Base-by-base conservation (phyloP, 495 filamentous ascomycete species). In the Amphirosellinia nigrospora region DNA sequence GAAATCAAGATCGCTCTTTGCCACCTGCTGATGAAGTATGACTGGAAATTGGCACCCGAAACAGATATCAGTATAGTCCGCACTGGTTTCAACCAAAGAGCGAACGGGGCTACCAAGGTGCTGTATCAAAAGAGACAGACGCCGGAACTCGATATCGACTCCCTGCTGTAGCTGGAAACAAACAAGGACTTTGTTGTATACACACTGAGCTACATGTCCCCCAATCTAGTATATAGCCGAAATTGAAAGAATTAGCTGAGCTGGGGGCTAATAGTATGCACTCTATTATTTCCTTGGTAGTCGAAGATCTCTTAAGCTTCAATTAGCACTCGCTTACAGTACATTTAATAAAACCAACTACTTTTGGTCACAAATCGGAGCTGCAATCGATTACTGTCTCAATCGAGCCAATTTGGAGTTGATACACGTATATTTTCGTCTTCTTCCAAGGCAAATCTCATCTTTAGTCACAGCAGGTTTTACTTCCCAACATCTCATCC, bases 21-120 rank as follows among this genome's bases (percentile, higher is more conserved):
- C 23, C 80, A 82, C 66, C 53, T 82, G 23, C 39, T 83, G 23
- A 56, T 78, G 21, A 82, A 84, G 64, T 85, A 84, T 70, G 83
- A 85, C 68, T 81, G 74, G 75, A 70, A 73, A 9, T 43, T 82
- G 52, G 59, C 58, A 28, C 74, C 74, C 0, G 72, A 46, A 16
- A 43, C 65, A 28, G 55, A 70, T 26, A 46, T 50, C 0, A n/a
- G 23, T 1, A 13, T 9, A 23, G 3, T 48, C 7, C 0, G 0
- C 11, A 0, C 5, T 13, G 68, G 68, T 7, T 65, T 70, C 28
- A 15, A 4, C 15, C 48, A 70, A 52, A 56, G 52, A 52, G 30
- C 21, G n/a, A 70, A 65, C 15, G 21, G 28, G 16, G 10, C 3
- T 30, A 65, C 68, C 39, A 70, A 53, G 36, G 9, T 70, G 15